Conservation (phyloP, 805 yeast species). For the Lipomyces chichibuensis region DNA sequence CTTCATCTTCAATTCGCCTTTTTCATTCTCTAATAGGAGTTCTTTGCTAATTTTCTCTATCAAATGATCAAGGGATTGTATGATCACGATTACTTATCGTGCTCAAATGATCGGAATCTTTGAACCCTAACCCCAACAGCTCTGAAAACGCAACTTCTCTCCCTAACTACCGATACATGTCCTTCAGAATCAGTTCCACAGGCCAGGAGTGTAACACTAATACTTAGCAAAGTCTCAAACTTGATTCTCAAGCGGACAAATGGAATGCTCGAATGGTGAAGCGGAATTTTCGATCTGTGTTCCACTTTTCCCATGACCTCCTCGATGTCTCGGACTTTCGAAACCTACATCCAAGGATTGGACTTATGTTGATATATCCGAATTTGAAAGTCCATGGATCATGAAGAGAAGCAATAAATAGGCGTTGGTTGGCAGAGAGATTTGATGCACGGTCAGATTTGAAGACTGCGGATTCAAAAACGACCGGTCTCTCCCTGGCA, state of each 20-base stretch:
- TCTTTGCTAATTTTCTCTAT: no score
- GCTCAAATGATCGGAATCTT: not conserved
- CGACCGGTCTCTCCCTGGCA: no score
- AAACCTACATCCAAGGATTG: not conserved
- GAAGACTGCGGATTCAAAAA: no score
- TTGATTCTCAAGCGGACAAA: not conserved
- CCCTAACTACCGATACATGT: not conserved
- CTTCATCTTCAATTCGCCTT: no score
- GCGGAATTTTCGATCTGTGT: not conserved
- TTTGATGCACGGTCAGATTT: no score
- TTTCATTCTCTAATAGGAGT: no score
- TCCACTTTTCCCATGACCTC: not conserved
- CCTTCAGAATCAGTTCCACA: not conserved
- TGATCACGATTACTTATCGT: not conserved
- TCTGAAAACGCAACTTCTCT: not conserved
- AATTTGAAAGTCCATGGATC: slow-evolving; percentile 1
- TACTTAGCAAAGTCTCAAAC: not conserved
- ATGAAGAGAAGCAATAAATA: not conserved
- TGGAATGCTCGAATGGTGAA: not conserved
- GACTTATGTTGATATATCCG: not conserved
- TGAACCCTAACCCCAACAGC: not conserved
- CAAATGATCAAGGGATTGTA: not conserved
- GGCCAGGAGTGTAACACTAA: not conserved
- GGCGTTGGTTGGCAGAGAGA: no score
- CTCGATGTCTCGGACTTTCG: not conserved